Conservation (phyloP, 1,284 basidiomycete species). For the Wallemia hederae region DNA sequence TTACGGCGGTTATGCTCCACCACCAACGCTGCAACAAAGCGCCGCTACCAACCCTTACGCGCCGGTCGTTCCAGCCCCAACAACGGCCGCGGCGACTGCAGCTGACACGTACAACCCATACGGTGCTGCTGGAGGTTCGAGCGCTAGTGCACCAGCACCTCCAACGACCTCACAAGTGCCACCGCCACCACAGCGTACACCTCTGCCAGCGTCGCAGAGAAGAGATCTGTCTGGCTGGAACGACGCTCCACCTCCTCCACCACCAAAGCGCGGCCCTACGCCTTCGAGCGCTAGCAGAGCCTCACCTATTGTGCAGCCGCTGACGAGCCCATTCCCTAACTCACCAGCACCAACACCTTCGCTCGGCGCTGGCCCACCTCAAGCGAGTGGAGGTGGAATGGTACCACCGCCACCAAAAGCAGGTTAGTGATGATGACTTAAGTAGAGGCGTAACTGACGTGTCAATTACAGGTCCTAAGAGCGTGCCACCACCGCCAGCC, state of each 20-base stretch:
- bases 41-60: conserved; percentile 10
- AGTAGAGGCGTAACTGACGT: neutral
- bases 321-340: conserved; percentile 71
- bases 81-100: conserved; percentile 11
- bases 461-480: conserved; percentile 2
- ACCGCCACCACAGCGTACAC: conserved; percentile 12
- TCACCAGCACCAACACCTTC: conserved; percentile 14
- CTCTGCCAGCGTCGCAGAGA: conserved; percentile 22
- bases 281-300: conserved; percentile 22
- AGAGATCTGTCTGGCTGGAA: conserved; percentile 65
- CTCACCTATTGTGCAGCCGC: conserved; percentile 29
- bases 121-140: conserved; percentile 9
- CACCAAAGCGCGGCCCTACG: conserved; percentile 22
- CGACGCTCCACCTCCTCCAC: conserved; percentile 35
- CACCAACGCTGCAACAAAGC: conserved; percentile 4
- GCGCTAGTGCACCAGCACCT: conserved; percentile 16
- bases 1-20: neutral
- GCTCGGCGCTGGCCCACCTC: conserved; percentile 1
- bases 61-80: conserved; percentile 7
- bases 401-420: conserved; percentile 6
- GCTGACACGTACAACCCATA: conserved; percentile 15
- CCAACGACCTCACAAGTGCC: conserved; percentile 15
- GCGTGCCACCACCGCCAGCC: conserved; percentile 6
- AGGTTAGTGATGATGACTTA: conserved; percentile 7
- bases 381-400: conserved; percentile 1